phyloP scores from a whole-genome alignment of 2,329 filamentous ascomycete species.

The Epichloe brachyelytri region DNA sequence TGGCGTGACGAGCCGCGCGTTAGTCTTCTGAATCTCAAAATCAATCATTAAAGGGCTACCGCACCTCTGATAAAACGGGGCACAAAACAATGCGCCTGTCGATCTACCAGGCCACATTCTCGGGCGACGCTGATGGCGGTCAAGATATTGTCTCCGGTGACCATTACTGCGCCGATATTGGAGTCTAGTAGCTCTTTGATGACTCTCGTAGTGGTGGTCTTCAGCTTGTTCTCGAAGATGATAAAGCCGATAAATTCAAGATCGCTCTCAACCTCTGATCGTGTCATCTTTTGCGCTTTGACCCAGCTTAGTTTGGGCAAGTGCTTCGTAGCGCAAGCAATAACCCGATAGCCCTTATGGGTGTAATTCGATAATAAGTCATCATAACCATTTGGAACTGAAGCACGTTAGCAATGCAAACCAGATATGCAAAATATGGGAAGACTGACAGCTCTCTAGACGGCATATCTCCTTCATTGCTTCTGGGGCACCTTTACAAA shows the following conservation, averaged over 20 bases:
- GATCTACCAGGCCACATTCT: slow-evolving; percentile 74
- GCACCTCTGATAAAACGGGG: slow-evolving; percentile 70
- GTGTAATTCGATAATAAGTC: slow-evolving; percentile 84
- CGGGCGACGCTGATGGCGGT: slow-evolving; percentile 92
- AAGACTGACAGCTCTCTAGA: slow-evolving; percentile 57
- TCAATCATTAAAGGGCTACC: slow-evolving; percentile 1
- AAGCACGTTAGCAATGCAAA: slow-evolving; percentile 6
- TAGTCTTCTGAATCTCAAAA: background rate
- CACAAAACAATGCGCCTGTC: slow-evolving; percentile 78
- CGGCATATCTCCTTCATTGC: slow-evolving; percentile 90
- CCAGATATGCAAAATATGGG: background rate
- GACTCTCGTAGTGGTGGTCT: slow-evolving; percentile 69
- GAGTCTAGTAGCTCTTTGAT: slow-evolving; percentile 72
- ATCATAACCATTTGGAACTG: slow-evolving; percentile 77
- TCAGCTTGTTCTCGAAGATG: slow-evolving; percentile 97
- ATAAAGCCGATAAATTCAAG: slow-evolving; percentile 93
- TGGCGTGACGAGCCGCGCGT: background rate
- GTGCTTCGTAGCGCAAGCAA: slow-evolving; percentile 85
- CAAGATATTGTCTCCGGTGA: slow-evolving; percentile 93
- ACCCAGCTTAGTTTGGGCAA: slow-evolving; percentile 83
- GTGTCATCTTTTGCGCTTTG: slow-evolving; percentile 86
- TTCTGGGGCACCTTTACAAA: slow-evolving; percentile 94
- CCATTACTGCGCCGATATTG: slow-evolving; percentile 85
- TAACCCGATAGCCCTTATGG: slow-evolving; percentile 90
- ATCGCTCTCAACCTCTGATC: slow-evolving; percentile 68